Base-by-base conservation (phyloP, 129 eudicot species). In the Flaveria brownii region DNA sequence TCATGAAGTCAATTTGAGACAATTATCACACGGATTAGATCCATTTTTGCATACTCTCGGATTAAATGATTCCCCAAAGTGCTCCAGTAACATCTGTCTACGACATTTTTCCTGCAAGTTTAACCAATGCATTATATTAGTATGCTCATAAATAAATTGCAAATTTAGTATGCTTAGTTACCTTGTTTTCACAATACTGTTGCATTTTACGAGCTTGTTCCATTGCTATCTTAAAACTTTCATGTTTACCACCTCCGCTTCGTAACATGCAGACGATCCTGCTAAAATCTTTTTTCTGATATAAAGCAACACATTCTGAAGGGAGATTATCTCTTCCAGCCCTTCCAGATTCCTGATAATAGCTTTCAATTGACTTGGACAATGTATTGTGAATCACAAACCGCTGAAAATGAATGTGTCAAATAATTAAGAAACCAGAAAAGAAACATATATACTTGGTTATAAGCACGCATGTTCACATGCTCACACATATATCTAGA, bases 271-370 rank as follows among this genome's bases (percentile, higher is more conserved):
- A 95, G 9, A 95, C 97, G 9, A 89, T 86, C 45, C 97, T 84
- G 78, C 99, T 89, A 82, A 95, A 95, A 89, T 95, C 99, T 76
- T 95, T 95, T 83, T 89, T 95, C 79, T 91, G 97, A 81, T 91
- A 91, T 22, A 95, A 68, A 71, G 83, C 90, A 75, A 91, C 50
- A 49, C 99, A 95, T 17, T 84, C 85, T 39, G 99, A 79, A 72
- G 92, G 81, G 13, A 86, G 87, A 81, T 79, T 84, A 81, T 95
- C 99, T 81, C 99, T 88, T 51, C 99, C 99, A 5, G 97, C 97
- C 87, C 99, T 84, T 80, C 99, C 99, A 57, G 99, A 91, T 81
- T 95, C 99, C 76, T 95, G 99, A 84, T 95, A 95, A 61, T 95
- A 95, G 82, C 99, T 91, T 86, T 95, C 99, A 50, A 89, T 89